phyloP scores from a whole-genome alignment of 2,329 filamentous ascomycete genomes.

The Pyricularia sp. region DNA sequence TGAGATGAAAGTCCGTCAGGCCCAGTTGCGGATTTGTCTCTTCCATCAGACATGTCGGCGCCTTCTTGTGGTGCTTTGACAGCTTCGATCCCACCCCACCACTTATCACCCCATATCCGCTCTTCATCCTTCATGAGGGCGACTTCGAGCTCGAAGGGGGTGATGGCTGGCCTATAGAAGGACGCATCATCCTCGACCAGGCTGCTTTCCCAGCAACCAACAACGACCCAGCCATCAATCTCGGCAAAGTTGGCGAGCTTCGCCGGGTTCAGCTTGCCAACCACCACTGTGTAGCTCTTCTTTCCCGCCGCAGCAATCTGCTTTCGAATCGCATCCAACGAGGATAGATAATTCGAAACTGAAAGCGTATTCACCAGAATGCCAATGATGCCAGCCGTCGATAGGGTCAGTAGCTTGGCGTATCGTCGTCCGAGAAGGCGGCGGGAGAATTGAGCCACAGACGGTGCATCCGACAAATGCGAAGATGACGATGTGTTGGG shows the following conservation, averaged over 20 bases:
- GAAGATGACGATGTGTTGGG: not conserved
- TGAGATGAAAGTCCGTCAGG: conserved; percentile 3
- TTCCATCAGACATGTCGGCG: conserved; percentile 12
- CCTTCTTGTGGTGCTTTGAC: conserved; percentile 33
- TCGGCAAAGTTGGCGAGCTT: conserved; percentile 96
- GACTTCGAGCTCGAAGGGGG: conserved; percentile 82
- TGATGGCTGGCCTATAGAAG: conserved; percentile 81
- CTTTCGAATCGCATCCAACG: conserved; percentile 58
- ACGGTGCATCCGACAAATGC: conserved; percentile 21
- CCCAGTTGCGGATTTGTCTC: conserved; percentile 7
- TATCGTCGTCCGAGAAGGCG: conserved; percentile 69
- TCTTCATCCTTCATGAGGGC: conserved; percentile 63
- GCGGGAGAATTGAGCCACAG: conserved; percentile 32
- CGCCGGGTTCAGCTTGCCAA: conserved; percentile 88
- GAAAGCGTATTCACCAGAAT: conserved; percentile 94
- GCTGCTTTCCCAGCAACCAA: conserved; percentile 96
- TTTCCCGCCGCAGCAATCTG: conserved; percentile 72
- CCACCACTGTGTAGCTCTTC: conserved; percentile 92
- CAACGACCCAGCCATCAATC: conserved; percentile 90
- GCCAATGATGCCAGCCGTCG: conserved; percentile 73
- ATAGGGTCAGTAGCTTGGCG: conserved; percentile 67
- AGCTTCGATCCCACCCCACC: conserved; percentile 75
- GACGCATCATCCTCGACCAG: conserved; percentile 70
- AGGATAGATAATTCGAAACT: conserved; percentile 77
- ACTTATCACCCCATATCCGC: conserved; percentile 74